Base-by-base conservation (phyloP, 768 basidiomycete genomes). In the Macrolepiota dolichaula region DNA sequence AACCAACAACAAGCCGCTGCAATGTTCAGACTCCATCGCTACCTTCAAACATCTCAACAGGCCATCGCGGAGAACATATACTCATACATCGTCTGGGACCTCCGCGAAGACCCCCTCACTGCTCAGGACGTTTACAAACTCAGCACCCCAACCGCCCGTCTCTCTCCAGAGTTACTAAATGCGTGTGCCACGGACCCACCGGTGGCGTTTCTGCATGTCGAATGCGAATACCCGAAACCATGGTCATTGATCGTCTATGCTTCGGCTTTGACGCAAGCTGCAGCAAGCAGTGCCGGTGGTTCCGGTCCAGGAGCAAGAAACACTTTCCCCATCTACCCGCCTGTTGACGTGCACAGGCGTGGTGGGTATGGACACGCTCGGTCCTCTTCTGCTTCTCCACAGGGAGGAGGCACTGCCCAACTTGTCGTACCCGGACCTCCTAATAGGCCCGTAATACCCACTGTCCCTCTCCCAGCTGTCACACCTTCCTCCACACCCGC, bases 11-110 rank as follows among this genome's bases (percentile, higher is more conserved):
- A 19, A 81, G 76, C 68, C n/a, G 51, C 42, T 7, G 42, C 63
- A n/a, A n/a, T n/a, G 46, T 65, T 72, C 51, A 59, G 51, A 44
- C 72, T 79, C 27, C 72, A 80, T 62, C 71, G 70, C 2, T 71
- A 78, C 49, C 72, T 81, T 11, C 64, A 66, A 13, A 19, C 42
- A 17, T 44, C 59, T 4, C 61, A 67, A 37, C 55, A 59, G 9
- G 50, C 61, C 25, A 57, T 67, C 32, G 63, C 61, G 12, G 63
- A 65, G 0, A 67, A 67, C 1, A 69, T 76, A 27, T 67, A 63
- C 55, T 73, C 71, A 51, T 69, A 67, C 10, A 60, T 85, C 38
- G 61, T 77, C 15, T 86, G 85, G 85, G 84, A 86, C 66, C 47
- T 82, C 47, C 79, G 82, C 38, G 70, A 74, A 55, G 32, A 73